Evolutionary conservation across 2,329 filamentous ascomycete genomes (phyloP).

Genomic region (Fusarium sulawesiense): DNA sequence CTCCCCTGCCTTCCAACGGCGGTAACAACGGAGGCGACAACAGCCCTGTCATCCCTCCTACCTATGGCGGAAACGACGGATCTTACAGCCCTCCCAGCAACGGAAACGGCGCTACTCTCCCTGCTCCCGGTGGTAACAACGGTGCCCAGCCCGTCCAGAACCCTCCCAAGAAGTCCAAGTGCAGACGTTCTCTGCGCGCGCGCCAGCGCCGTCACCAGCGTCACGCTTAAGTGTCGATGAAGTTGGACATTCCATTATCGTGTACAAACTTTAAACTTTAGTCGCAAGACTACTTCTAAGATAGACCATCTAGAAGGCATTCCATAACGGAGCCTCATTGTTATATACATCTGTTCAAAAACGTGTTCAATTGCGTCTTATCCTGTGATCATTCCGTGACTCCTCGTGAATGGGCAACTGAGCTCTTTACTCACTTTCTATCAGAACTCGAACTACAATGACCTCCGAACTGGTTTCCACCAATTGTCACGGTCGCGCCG

Average conservation of each 20-base stretch:
- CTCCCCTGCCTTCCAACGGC: neutral
- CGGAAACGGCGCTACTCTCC: too few species aligned
- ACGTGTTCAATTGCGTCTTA: neutral
- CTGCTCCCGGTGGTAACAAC: too few species aligned
- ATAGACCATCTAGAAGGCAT: slow-evolving; percentile 12
- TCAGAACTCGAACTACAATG: neutral
- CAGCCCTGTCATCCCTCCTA: neutral
- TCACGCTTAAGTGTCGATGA: neutral
- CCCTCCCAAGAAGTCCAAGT: slow-evolving; percentile 13
- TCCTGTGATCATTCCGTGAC: neutral
- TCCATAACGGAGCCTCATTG: neutral
- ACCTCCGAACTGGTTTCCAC: accelerated
- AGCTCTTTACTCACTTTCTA: neutral
- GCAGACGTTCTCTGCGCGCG: slow-evolving; percentile 15
- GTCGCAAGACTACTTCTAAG: slow-evolving; percentile 13
- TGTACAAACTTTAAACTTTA: slow-evolving; percentile 23
- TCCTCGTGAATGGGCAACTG: too few species aligned
- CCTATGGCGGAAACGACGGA: neutral
- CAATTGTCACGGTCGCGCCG: neutral
- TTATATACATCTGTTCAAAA: neutral
- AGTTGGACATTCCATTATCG: neutral
- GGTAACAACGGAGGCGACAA: neutral
- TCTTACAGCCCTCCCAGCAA: neutral
- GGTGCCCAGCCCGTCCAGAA: neutral
- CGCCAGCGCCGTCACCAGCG: slow-evolving; percentile 1